phyloP scores from a whole-genome alignment of 2,329 filamentous ascomycete genomes.

The Kalaharituber pfeilii region DNA sequence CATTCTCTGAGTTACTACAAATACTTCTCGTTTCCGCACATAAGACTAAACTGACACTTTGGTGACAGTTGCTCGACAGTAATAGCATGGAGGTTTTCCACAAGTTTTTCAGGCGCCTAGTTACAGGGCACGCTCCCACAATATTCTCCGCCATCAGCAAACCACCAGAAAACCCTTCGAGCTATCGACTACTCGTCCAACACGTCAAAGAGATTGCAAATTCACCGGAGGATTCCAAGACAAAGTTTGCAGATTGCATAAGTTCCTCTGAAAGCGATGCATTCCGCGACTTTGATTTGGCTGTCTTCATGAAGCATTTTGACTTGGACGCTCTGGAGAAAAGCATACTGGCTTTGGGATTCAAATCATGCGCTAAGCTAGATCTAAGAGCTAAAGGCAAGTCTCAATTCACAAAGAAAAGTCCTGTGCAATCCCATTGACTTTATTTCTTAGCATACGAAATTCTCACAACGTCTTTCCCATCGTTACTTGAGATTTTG shows the following conservation, averaged over 20 bases:
- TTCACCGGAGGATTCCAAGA: conserved; percentile 42
- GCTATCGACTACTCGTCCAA: conserved; percentile 57
- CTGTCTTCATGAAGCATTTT: conserved; percentile 90
- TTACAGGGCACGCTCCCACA: conserved; percentile 76
- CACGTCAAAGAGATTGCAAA: conserved; percentile 70
- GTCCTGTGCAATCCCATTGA: background rate
- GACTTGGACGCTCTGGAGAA: conserved; percentile 78
- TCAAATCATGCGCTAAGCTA: conserved; percentile 61
- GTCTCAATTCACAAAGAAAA: conserved; percentile 1
- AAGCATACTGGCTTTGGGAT: conserved; percentile 71
- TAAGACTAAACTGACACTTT: background rate
- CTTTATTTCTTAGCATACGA: conserved; percentile 50
- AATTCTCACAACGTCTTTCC: conserved; percentile 67
- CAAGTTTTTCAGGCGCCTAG: conserved; percentile 84
- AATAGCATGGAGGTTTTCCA: conserved; percentile 78
- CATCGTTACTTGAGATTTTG: conserved; percentile 59
- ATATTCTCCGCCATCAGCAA: conserved; percentile 72
- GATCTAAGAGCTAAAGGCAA: conserved; percentile 82
- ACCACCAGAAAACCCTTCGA: conserved; percentile 52
- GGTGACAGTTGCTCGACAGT: background rate
- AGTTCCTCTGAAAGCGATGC: conserved; percentile 81
- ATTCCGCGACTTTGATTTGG: conserved; percentile 91
- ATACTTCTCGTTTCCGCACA: background rate
- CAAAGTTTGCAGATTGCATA: conserved; percentile 80
- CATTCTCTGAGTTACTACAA: too few relatives aligned